Evolutionary conservation across 208 protist genomes (phyloP).

Genomic region (Vickermania ingenoplastis): DNA sequence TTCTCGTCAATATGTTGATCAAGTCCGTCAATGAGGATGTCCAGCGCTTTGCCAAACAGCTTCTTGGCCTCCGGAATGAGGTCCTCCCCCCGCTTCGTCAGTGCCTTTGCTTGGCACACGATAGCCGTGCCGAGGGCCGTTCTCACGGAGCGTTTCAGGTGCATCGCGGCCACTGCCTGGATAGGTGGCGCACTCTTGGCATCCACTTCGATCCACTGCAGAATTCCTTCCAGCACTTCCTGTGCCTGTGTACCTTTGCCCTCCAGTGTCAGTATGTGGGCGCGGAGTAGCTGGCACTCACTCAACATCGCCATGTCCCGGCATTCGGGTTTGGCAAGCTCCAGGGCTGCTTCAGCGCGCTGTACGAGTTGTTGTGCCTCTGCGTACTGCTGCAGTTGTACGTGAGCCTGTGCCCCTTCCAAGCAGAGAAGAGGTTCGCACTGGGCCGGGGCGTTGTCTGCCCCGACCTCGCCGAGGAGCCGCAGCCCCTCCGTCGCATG

Average conservation of each 20-base stretch:
- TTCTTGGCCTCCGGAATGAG: constrained; percentile 27
- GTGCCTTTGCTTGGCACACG: constrained; percentile 20
- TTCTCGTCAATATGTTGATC: constrained; percentile 83
- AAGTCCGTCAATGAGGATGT: constrained; percentile 73
- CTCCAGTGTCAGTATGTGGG: constrained; percentile 40
- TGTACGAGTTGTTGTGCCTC: constrained; percentile 33
- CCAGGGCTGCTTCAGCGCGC: constrained; percentile 34
- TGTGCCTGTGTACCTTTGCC: constrained; percentile 38
- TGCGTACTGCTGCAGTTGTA: constrained; percentile 49
- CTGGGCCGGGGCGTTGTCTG: constrained; percentile 68
- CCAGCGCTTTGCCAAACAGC: constrained; percentile 70
- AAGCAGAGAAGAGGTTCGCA: constrained; percentile 76
- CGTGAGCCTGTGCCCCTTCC: constrained; percentile 80
- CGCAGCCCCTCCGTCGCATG: constrained; percentile 41
- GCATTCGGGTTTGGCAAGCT: constrained; percentile 25
- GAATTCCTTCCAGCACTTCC: constrained; percentile 49
- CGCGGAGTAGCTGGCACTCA: constrained; percentile 71
- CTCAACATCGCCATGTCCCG: constrained; percentile 67
- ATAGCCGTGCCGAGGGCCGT: constrained; percentile 55
- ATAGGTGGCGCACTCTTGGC: constrained; percentile 74
- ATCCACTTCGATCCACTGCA: constrained; percentile 82
- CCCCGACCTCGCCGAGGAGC: constrained; percentile 60
- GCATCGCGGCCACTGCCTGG: constrained; percentile 77
- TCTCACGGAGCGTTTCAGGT: constrained; percentile 73
- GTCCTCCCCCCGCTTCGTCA: constrained; percentile 22